Conservation (phyloP, 78 protist species). For the Anaeramoeba flamelloides region DNA sequence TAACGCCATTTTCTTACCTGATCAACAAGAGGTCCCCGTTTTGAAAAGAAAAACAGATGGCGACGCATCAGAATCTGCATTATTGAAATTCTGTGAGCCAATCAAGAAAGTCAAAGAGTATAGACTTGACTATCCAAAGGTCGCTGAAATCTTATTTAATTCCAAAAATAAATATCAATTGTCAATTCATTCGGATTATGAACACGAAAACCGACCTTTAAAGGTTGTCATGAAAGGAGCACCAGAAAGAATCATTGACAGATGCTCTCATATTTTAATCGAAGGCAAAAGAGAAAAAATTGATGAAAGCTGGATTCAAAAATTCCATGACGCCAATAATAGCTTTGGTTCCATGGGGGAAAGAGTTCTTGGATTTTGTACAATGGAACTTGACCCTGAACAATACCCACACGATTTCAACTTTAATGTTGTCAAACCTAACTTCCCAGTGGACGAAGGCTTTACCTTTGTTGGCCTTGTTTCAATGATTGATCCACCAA, state of each 20-base stretch:
- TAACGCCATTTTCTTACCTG: slow-evolving; percentile 35
- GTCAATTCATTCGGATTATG: not conserved
- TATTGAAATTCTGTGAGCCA: not conserved
- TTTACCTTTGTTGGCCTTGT: slow-evolving; percentile 45
- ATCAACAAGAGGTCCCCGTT: not conserved
- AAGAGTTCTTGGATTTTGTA: slow-evolving; percentile 1
- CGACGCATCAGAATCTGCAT: not conserved
- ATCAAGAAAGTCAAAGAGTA: not conserved
- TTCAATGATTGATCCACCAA: slow-evolving; percentile 60
- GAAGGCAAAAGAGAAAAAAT: slow-evolving; percentile 25
- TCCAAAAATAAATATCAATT: slow-evolving; percentile 32
- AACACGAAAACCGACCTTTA: not conserved
- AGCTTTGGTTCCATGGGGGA: not conserved
- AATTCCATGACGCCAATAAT: not conserved
- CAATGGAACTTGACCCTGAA: not conserved
- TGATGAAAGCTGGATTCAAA: not conserved
- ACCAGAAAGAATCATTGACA: slow-evolving; percentile 49
- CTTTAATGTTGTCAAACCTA: slow-evolving; percentile 10
- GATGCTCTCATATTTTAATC: slow-evolving; percentile 18
- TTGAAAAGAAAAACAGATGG: not conserved
- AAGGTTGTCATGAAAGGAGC: slow-evolving; percentile 56
- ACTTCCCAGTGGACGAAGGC: slow-evolving; percentile 23
- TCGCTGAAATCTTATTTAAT: slow-evolving; percentile 37
- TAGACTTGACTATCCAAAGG: not conserved
- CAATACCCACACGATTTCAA: not conserved